These are phyloP conservation scores for Debaryomycetaceae sp. DNA, from an alignment of 1,139 yeast species.

Conservation along the genomic window DNA sequence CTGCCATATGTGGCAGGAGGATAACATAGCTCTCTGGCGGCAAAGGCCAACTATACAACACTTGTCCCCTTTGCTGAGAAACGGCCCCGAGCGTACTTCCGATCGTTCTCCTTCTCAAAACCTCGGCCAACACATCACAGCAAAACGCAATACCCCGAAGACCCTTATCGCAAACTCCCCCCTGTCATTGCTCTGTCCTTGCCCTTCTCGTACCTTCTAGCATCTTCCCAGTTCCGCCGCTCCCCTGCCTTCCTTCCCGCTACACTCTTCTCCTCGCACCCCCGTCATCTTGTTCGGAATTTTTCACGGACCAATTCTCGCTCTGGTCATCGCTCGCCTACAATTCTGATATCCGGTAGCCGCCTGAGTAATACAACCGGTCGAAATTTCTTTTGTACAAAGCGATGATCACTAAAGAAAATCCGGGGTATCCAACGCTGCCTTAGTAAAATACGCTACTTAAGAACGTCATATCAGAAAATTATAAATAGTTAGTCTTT, in stretches of 20 bases:
- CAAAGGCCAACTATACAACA: too few species aligned
- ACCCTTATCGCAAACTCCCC: too few species aligned
- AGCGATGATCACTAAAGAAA: background rate
- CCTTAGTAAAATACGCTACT: background rate
- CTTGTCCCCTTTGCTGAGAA: too few species aligned
- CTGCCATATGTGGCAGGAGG: background rate
- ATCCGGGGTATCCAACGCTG: background rate
- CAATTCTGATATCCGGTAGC: too few species aligned
- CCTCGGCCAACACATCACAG: too few species aligned
- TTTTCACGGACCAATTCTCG: background rate
- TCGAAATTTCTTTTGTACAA: background rate
- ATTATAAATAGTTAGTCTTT: background rate
- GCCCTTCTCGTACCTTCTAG: too few species aligned
- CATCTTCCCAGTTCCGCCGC: background rate
- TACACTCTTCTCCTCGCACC: background rate
- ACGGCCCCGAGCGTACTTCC: too few species aligned
- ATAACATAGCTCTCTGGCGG: too few species aligned
- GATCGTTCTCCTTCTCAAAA: too few species aligned
- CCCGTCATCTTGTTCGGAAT: background rate
- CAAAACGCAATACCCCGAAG: too few species aligned
- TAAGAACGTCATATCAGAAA: background rate
- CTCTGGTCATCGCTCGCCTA: background rate
- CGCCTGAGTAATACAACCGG: background rate
- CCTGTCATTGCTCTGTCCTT: too few species aligned
- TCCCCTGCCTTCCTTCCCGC: background rate